Evolutionary conservation across 768 basidiomycete species (phyloP).

Genomic region (Coprinopsis cinerea): DNA sequence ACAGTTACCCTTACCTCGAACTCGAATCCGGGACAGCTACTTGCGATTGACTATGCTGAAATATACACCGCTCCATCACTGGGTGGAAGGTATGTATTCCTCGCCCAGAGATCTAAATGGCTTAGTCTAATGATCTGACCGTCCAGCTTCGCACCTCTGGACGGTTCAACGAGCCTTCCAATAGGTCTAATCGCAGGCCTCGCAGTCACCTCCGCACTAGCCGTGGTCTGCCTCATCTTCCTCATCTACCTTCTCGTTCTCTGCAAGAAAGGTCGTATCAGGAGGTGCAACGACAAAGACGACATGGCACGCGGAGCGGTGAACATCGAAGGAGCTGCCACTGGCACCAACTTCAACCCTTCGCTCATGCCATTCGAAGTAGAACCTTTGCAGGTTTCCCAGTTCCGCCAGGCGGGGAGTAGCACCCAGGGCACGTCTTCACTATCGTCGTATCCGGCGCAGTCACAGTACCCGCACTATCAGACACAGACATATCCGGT

Average conservation of each 20-base stretch:
- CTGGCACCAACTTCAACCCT: not conserved
- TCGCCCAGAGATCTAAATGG: not conserved
- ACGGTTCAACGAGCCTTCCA: not conserved
- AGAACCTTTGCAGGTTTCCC: not conserved
- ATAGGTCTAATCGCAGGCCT: not conserved
- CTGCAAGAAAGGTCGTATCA: not conserved
- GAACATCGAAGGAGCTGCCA: not conserved
- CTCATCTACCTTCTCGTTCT: not conserved
- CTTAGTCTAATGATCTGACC: not conserved
- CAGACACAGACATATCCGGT: too few relatives aligned
- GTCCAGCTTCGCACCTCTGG: not conserved
- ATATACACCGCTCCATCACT: constrained; percentile 17
- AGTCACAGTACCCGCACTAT: too few relatives aligned
- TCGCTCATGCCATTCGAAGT: not conserved
- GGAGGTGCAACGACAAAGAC: not conserved
- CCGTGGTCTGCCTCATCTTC: not conserved
- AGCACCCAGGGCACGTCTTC: too few relatives aligned
- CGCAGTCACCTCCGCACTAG: not conserved
- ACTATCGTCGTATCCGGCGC: too few relatives aligned
- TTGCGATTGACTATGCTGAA: constrained; percentile 22
- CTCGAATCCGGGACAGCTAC: constrained; percentile 2
- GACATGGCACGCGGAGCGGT: not conserved
- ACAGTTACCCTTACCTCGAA: not conserved
- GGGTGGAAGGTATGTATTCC: constrained; percentile 13
- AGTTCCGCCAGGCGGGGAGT: too few relatives aligned